Conservation (phyloP, 1,139 yeast species). For the Arxiozyma slooffiae region DNA sequence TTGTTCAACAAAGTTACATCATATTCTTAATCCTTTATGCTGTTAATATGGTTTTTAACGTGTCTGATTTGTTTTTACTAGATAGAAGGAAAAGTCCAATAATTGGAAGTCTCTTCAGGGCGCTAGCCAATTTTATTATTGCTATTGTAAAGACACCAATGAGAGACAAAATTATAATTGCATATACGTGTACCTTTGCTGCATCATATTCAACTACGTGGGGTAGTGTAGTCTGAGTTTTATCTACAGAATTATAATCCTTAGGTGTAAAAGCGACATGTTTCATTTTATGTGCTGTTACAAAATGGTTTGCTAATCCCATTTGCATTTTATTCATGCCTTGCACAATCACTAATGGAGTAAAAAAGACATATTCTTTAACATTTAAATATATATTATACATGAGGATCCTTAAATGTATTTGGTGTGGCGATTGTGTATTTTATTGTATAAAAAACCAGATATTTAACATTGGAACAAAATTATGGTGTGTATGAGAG, state of each 20-base stretch:
- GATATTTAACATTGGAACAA: constrained; percentile 65
- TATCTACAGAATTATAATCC: constrained; percentile 72
- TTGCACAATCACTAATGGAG: constrained; percentile 53
- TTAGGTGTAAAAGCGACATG: constrained; percentile 72
- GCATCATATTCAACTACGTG: constrained; percentile 77
- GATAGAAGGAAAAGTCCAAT: constrained; percentile 56
- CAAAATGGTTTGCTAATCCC: constrained; percentile 78
- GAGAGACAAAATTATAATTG: constrained; percentile 68
- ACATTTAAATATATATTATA: constrained; percentile 57
- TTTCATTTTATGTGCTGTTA: constrained; percentile 66
- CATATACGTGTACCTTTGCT: constrained; percentile 68
- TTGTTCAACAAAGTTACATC: constrained; percentile 49
- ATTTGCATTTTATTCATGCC: constrained; percentile 70
- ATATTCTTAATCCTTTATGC: constrained; percentile 66
- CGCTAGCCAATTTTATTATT: constrained; percentile 49
- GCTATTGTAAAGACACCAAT: constrained; percentile 45
- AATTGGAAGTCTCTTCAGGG: constrained; percentile 59
- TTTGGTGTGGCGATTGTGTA: constrained; percentile 49
- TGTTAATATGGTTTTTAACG: constrained; percentile 58
- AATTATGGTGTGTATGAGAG: constrained; percentile 57
- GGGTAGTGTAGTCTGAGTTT: constrained; percentile 82
- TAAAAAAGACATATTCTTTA: constrained; percentile 50
- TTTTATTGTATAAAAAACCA: constrained; percentile 64
- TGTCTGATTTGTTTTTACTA: constrained; percentile 62
- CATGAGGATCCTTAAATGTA: constrained; percentile 66